Base-by-base conservation (phyloP, 169 alveolate species). In the Babesia microti region DNA sequence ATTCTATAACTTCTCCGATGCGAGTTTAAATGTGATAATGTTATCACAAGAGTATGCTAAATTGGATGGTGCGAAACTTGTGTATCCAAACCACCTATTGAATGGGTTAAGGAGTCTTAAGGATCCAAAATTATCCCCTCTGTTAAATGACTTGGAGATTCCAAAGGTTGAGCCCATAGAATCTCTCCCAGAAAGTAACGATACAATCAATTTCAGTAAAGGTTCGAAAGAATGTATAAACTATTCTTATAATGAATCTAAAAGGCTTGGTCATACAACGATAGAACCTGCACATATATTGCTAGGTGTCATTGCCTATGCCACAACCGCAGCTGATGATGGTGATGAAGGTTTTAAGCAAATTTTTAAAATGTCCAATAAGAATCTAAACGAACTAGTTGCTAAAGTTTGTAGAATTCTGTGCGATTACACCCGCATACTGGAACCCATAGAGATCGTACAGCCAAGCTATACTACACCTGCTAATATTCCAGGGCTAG, bases 41-140 rank as follows among this genome's bases (percentile, higher is more conserved):
- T 26, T 63, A 6, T 63, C 75, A 21, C 69, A 49, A 14, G 75
- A 63, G 53, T 67, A 63, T 36, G 75, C 75, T 19, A 41, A 46
- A 11, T 26, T n/a, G 29, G 51, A 48, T 14, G 29, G 56, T 17
- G 43, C 15, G 0, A 15, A 35, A 12, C 54, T 42, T 32, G 46
- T 63, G 35, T 59, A 29, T 39, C 19, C 65, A 3, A 40, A 37
- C 28, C 75, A 63, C 40, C 51, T 63, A 30, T 53, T 63, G 49
- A 67, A 53, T 29, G 75, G 69, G 17, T 35, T 63, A 42, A 68
- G 51, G 22, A 42, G 61, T 23, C 43, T 63, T 27, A 46, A 51
- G 17, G 17, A 43, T 7, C 68, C 68, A 18, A 32, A 53, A 12
- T 67, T 68, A 14, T 9, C 49, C 2, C 49, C 44, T 7, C 32